phyloP scores from a whole-genome alignment of 148 eudicot species.

The Arbutus unedo region DNA sequence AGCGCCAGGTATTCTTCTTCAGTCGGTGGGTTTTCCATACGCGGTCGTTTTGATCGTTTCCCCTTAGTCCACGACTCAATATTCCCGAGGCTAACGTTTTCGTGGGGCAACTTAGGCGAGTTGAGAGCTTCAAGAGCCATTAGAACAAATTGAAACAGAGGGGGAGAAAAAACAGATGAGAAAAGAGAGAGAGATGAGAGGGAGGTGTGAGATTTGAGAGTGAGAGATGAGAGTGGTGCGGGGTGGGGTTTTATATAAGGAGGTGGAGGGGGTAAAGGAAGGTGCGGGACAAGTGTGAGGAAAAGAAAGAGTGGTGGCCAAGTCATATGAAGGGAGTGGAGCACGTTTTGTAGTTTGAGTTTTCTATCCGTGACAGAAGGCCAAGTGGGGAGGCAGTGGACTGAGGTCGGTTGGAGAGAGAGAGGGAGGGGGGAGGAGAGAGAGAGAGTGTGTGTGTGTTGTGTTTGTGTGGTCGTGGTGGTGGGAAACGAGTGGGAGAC shows the following conservation, averaged over 20 bases:
- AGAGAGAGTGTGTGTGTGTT: constrained; percentile 9
- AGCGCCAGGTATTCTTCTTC: constrained; percentile 79
- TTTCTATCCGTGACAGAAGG: background rate
- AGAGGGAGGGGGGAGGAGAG: constrained; percentile 5
- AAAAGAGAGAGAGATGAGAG: background rate
- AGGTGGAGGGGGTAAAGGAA: background rate
- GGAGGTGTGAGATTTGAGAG: background rate
- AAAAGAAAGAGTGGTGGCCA: background rate
- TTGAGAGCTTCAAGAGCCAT: constrained; percentile 51
- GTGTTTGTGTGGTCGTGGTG: background rate
- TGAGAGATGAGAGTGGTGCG: background rate
- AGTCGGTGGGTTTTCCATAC: constrained; percentile 23
- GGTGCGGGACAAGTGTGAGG: background rate
- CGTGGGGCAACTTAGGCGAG: constrained; percentile 31
- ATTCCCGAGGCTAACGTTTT: background rate
- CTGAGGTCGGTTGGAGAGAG: background rate
- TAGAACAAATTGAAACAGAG: background rate
- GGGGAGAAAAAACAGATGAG: background rate
- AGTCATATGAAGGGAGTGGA: background rate
- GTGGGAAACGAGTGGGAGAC: background rate
- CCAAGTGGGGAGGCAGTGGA: constrained; percentile 1
- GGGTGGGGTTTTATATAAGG: background rate
- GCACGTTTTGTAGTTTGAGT: background rate
- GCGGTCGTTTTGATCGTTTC: constrained; percentile 51
- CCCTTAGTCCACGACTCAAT: constrained; percentile 39